Evolutionary conservation across 305 asterid species (phyloP).

Genomic region (Plantago lanceolata): DNA sequence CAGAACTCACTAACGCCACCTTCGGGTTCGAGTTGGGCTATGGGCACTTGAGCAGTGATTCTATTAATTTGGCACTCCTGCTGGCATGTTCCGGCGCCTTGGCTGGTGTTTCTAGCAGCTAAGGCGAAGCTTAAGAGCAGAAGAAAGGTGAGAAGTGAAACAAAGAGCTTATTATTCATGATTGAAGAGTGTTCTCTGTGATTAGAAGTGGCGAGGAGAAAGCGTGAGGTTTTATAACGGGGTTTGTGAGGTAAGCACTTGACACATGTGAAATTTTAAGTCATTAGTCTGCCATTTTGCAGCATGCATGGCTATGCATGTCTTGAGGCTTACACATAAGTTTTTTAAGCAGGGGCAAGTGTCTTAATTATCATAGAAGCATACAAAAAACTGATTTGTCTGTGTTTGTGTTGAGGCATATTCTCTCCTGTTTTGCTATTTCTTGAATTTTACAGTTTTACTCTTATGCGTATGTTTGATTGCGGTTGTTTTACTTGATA

Average conservation of each 20-base stretch:
- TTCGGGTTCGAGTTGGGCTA: no score
- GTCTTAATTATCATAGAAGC: slow-evolving; percentile 16
- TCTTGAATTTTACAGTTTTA: no score
- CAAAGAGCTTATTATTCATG: slow-evolving; percentile 27
- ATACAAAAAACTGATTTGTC: not conserved
- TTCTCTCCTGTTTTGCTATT: no score
- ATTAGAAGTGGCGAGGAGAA: slow-evolving; percentile 26
- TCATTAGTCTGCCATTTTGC: slow-evolving; percentile 27
- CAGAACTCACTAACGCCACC: slow-evolving; percentile 57
- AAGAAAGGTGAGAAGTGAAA: slow-evolving; percentile 25
- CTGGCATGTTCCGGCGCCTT: slow-evolving; percentile 24
- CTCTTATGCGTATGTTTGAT: no score
- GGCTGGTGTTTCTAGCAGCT: slow-evolving; percentile 10
- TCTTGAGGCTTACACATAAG: slow-evolving; percentile 38
- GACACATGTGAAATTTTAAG: slow-evolving; percentile 26
- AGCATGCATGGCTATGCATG: slow-evolving; percentile 39
- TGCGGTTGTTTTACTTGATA: no score
- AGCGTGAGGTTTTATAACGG: slow-evolving; percentile 29
- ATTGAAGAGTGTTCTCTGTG: not conserved
- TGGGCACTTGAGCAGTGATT: slow-evolving; percentile 47
- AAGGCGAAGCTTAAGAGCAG: slow-evolving; percentile 35
- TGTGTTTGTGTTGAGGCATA: no score
- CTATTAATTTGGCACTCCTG: slow-evolving; percentile 40
- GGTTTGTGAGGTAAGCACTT: not conserved
- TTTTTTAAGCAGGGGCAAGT: slow-evolving; percentile 24